phyloP scores from a whole-genome alignment of 441 rosid genomes.

The Bocquillonia castaneifolia region DNA sequence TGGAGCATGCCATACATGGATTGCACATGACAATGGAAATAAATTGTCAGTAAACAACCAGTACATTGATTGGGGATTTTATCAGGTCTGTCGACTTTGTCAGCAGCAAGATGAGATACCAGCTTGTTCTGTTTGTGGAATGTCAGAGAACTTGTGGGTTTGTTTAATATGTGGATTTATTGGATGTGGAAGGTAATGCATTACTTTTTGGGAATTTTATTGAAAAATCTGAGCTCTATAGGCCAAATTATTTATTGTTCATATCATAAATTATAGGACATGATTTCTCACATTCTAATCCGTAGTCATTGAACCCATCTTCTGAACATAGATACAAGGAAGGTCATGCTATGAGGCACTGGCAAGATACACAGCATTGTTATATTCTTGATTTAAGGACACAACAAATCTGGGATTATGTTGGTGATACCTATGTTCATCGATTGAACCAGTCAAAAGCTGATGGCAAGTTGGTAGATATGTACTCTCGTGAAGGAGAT shows the following conservation, averaged over 20 bases:
- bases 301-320: slow-evolving; percentile 15
- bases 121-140: slow-evolving; percentile 72
- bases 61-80: slow-evolving; percentile 9
- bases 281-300: slow-evolving; percentile 1
- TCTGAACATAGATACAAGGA: slow-evolving; percentile 67
- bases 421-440: slow-evolving; percentile 89
- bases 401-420: slow-evolving; percentile 96
- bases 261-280: slow-evolving; percentile 8
- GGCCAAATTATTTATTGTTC: background rate
- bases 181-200: slow-evolving; percentile 84
- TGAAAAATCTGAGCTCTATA: background rate
- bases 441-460: slow-evolving; percentile 81
- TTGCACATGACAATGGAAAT: background rate
- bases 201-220: background rate
- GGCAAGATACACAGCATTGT: slow-evolving; percentile 82
- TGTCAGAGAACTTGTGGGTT: slow-evolving; percentile 75
- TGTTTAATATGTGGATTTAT: slow-evolving; percentile 90
- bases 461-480: slow-evolving; percentile 64
- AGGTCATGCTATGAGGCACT: slow-evolving; percentile 78
- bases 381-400: slow-evolving; percentile 81
- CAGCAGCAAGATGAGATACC: slow-evolving; percentile 83
- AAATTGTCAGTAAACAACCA: background rate
- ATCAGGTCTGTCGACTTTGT: slow-evolving; percentile 84
- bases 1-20: no score
- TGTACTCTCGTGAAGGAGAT: slow-evolving; percentile 49